Base-by-base conservation (phyloP, 1,284 basidiomycete genomes). In the Singerocomus inundabilis region DNA sequence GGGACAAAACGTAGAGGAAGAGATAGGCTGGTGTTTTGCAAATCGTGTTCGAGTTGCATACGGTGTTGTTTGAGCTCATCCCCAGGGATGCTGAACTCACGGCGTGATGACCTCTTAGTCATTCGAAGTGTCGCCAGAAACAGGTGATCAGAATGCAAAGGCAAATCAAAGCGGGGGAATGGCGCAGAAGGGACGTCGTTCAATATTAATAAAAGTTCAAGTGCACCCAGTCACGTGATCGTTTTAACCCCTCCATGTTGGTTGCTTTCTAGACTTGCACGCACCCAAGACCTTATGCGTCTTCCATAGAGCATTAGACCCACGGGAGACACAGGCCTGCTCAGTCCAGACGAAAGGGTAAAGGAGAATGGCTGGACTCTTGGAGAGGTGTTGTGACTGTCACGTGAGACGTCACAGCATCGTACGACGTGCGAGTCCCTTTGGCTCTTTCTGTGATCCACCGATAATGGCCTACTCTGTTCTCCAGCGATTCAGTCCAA, bases 271-370 rank as follows among this genome's bases (percentile, higher is more conserved):
- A 39, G 41, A 64, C 57, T 39, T 40, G 16, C 30, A 1, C 10
- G 5, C 26, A n/a, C n/a, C 11, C 2, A 13, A 18, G 13, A 10
- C 24, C 12, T 40, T 25, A 21, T 0, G 1, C 2, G 16, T 33
- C 39, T 13, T 8, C 6, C 46, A 88, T 88, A 85, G 84, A 88
- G 51, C 78, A 82, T 46, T 74, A 77, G 59, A 75, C 80, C 38
- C 88, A 93, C 68, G 93, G 91, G 70, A 74, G 84, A 0, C 92
- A 94, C 70, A 73, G 85, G 38, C 79, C 86, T 35, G 72, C 88
- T 16, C 82, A 83, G 58, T 81, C 85, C 80, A 1, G 87, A 85
- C 46, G 91, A 70, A 92, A 91, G 69, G 79, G 78, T 4, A 82
- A 85, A 60, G 84, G 81, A 24, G 87, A 91, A 60, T n/a, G n/a